Base-by-base conservation (phyloP, 83 land plant species). In the Picea abies region DNA sequence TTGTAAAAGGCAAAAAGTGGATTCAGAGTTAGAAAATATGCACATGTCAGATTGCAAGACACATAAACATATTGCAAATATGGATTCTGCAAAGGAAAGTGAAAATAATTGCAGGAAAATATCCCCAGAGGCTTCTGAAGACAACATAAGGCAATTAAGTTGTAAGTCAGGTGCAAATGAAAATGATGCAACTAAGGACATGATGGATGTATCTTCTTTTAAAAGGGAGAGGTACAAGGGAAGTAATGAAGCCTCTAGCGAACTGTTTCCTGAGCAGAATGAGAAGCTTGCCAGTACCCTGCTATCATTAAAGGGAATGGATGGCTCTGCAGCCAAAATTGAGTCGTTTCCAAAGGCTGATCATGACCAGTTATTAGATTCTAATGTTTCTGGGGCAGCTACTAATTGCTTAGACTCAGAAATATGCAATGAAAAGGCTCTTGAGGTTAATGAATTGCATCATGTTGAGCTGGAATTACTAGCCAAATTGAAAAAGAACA, bases 211-310 rank as follows among this genome's bases (percentile, higher is more conserved):
- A 71, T 20, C 76, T 39, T 20, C 52, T 71, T 71, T 39, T 17
- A 15, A 39, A 71, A 71, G 22, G 41, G 22, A 35, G 20, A 39
- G 0, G 52, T 71, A 41, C n/a, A 39, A 71, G 22, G 76, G 76
- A 71, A 35, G 49, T 19, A 32, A 71, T 41, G 52, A 41, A 37
- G 12, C 49, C 22, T 71, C 52, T 20, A 71, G 35, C 3, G 52
- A 71, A 37, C 11, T 16, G 7, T 70, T 71, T 47, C 76, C 52
- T 1, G 52, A 71, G 76, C 52, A 71, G 7, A 71, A 71, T 19
- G 76, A 71, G 76, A 71, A 71, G 52, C 76, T 71, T 71, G 52
- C 22, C 20, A 71, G 52, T 71, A 71, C 52, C n/a, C 23, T 71
- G 52, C 52, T 71, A 71, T 71, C 52, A 37, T 71, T 71, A 71